Conservation (phyloP, 2,329 filamentous ascomycete species). For the Colletotrichum magnum region DNA sequence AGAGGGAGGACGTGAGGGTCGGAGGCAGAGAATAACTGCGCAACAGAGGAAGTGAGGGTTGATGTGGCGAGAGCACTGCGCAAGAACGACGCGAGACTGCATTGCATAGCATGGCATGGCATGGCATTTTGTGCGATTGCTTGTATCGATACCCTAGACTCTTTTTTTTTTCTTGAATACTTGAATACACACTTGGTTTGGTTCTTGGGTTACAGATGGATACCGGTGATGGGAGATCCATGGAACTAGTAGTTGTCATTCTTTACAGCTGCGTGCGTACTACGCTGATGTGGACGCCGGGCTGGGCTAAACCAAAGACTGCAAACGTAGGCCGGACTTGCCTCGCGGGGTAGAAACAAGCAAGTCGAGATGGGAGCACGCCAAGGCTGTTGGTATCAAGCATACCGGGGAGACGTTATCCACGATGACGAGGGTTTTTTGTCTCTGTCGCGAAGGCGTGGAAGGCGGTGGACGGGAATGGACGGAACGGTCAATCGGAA, state of each 20-base stretch:
- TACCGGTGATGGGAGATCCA: too few relatives aligned
- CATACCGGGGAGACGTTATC: too few relatives aligned
- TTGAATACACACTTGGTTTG: neutral
- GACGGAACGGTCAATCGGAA: too few relatives aligned
- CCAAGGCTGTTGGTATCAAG: neutral
- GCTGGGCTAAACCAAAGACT: too few relatives aligned
- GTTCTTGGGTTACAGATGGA: neutral
- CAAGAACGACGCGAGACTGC: neutral
- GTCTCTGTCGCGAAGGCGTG: too few relatives aligned
- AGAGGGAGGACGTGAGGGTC: too few relatives aligned
- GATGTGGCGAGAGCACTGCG: neutral
- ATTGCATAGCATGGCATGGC: slow-evolving; percentile 24
- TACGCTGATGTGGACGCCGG: too few relatives aligned
- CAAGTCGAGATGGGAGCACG: neutral
- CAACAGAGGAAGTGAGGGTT: neutral
- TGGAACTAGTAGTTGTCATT: too few relatives aligned
- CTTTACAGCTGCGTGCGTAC: too few relatives aligned
- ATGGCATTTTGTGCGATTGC: slow-evolving; percentile 6
- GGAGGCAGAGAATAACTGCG: neutral
- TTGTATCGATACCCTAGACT: slow-evolving; percentile 32
- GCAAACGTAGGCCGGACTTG: neutral
- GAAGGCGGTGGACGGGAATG: too few relatives aligned
- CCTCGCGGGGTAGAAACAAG: too few relatives aligned
- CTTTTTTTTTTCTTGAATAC: neutral
- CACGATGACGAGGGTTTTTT: too few relatives aligned